Base-by-base conservation (phyloP, 2,329 filamentous ascomycete genomes). In the Hirsutella thompsonii region DNA sequence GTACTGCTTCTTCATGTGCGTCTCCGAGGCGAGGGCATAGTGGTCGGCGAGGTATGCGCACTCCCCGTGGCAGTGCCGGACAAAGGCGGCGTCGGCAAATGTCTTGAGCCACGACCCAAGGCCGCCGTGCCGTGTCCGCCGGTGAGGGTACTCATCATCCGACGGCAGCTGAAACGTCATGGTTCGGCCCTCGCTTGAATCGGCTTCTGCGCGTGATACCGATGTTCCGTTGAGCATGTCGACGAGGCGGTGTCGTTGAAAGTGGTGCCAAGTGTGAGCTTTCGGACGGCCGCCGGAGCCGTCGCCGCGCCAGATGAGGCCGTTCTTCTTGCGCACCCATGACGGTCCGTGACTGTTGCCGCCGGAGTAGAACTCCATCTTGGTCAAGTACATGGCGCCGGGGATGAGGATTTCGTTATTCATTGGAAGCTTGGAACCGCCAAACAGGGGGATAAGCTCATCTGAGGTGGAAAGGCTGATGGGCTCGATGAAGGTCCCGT, bases 231-330 rank as follows among this genome's bases (percentile, higher is more conserved):
- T 84, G 37, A 81, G 62, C 76, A 84, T 80, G 43, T 77, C 66
- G 19, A 84, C 63, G 43, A 84, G 74, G 3, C 81, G 76, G 49
- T 83, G 80, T 13, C 81, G 76, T 45, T 85, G 81, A 50, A 83
- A 82, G 29, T 75, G 72, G 26, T 66, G 67, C 80, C 81, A 86
- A 45, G 72, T 81, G 32, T 75, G 54, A 14, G 52, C 49, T 42
- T 60, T 61, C 36, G 67, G 57, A 23, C 66, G 63, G 2, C 77
- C 79, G 3, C 78, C 79, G 6, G 77, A 79, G 3, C 74, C 76
- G 2, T 74, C 72, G 36, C 79, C 79, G 29, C 79, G 74, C 79
- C 79, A 83, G 32, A 80, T 61, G 37, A 78, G 59, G 3, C 58
- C 63, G 40, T 72, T 64, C 20, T 60, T 59, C 57, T 83, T 83